Evolutionary conservation across 371 early-diverging fungal genomes (phyloP).

Genomic region (Apophysomyces trapeziformis): DNA sequence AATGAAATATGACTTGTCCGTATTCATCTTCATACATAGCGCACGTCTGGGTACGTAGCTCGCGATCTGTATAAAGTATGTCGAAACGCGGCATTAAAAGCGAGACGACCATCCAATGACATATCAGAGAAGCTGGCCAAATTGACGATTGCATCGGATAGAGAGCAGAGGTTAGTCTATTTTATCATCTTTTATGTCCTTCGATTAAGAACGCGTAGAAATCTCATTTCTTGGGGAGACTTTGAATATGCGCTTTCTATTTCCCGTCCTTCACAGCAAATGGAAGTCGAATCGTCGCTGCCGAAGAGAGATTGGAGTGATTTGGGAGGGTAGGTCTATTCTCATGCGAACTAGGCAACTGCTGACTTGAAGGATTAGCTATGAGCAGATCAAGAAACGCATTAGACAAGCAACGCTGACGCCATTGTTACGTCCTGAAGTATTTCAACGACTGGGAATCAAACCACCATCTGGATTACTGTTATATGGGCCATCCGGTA

Average conservation of each 20-base stretch:
- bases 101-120: constrained; percentile 27
- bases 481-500: constrained; percentile 88
- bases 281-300: constrained; percentile 51
- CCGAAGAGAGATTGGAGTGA: constrained; percentile 49
- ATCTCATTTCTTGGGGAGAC: constrained; percentile 36
- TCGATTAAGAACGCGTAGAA: not conserved
- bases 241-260: constrained; percentile 50
- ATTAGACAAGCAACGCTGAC: constrained; percentile 74
- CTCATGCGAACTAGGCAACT: constrained; percentile 38
- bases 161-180: not conserved
- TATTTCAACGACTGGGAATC: constrained; percentile 70
- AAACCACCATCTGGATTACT: constrained; percentile 80
- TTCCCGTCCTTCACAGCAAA: constrained; percentile 53
- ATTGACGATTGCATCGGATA: constrained; percentile 6
- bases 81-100: constrained; percentile 50
- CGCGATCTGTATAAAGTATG: constrained; percentile 56
- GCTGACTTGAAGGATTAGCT: constrained; percentile 39
- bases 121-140: constrained; percentile 19
- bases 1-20: too few relatives aligned
- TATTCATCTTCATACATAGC: constrained; percentile 22
- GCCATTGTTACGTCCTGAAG: constrained; percentile 68
- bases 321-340: constrained; percentile 59
- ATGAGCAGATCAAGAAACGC: constrained; percentile 66
- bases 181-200: not conserved
- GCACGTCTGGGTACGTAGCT: constrained; percentile 68